phyloP scores from a whole-genome alignment of 73 alveolate genomes.

The Paramecium biaurelia region DNA sequence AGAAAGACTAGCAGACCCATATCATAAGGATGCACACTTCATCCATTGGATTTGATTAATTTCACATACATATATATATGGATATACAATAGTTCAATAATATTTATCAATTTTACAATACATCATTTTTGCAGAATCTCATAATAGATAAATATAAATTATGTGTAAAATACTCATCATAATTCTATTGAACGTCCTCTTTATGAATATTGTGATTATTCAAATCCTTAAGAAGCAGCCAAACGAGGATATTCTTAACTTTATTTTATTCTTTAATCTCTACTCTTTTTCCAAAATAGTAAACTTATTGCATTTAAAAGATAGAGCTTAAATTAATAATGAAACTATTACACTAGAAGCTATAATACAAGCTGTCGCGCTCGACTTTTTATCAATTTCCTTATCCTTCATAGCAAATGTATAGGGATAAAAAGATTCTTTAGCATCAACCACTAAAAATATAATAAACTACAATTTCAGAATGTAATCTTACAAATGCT shows the following conservation, averaged over 20 bases:
- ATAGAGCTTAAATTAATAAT: neutral
- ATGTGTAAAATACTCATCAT: neutral
- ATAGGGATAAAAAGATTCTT: neutral
- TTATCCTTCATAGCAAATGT: neutral
- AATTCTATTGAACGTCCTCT: constrained; percentile 7
- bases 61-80: neutral
- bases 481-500: neutral
- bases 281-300: neutral
- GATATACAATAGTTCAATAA: neutral
- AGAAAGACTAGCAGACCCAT: constrained; percentile 64
- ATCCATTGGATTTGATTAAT: constrained; percentile 60
- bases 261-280: constrained; percentile 1
- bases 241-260: neutral
- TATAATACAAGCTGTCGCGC: constrained; percentile 25
- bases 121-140: neutral
- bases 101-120: neutral
- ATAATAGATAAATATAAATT: neutral
- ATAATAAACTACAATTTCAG: neutral
- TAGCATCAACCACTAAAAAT: neutral
- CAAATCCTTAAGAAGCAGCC: neutral
- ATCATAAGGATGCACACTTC: constrained; percentile 62
- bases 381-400: neutral
- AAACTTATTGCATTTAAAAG: neutral
- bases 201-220: neutral
- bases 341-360: neutral